Evolutionary conservation across 2,329 filamentous ascomycete genomes (phyloP).

Genomic region (Stagonosporopsis chrysanthemi): DNA sequence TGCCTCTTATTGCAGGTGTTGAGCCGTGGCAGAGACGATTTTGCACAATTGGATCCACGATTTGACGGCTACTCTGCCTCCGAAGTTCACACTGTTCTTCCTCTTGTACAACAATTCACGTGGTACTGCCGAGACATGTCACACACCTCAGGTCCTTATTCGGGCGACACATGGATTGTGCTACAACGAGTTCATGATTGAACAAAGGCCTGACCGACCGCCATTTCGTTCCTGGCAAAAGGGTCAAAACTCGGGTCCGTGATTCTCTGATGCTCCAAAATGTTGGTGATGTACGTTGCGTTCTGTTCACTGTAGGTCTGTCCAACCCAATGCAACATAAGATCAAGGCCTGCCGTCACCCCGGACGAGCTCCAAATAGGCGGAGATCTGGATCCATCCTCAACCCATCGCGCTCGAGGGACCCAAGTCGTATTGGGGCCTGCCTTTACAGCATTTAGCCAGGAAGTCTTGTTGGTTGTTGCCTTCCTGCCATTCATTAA

Average conservation of each 20-base stretch:
- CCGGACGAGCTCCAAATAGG: conserved; percentile 69
- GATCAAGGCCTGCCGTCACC: conserved; percentile 67
- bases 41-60: not conserved
- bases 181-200: not conserved
- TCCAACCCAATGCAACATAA: conserved; percentile 63
- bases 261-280: conserved; percentile 66
- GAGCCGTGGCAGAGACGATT: not conserved
- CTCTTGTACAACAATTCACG: not conserved
- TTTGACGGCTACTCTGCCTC: not conserved
- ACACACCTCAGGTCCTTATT: conserved; percentile 1
- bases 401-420: conserved; percentile 67
- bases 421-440: conserved; percentile 66
- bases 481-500: conserved; percentile 63
- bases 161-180: not conserved
- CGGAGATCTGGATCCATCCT: conserved; percentile 61
- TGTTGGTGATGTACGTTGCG: conserved; percentile 59
- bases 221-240: conserved; percentile 54
- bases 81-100: not conserved
- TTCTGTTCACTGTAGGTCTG: conserved; percentile 60
- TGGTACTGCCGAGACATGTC: not conserved
- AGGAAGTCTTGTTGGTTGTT: conserved; percentile 53
- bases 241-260: conserved; percentile 60
- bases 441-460: conserved; percentile 51
- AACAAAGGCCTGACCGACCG: not conserved
- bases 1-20: not conserved